Base-by-base conservation (phyloP, 1,284 basidiomycete genomes). In the Paramarasmius palmivorus region DNA sequence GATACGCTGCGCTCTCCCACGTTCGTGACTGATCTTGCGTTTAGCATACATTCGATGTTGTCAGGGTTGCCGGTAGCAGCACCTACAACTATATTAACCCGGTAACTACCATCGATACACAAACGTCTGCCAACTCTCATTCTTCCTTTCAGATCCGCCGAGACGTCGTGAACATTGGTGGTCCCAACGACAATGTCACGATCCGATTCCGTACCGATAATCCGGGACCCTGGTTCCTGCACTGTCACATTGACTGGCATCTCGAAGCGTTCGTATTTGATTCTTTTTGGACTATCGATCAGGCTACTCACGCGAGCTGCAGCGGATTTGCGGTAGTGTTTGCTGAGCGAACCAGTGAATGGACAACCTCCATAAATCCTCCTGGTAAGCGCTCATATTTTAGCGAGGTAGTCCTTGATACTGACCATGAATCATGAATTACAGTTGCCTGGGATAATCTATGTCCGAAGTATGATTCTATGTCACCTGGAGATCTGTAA, bases 31-130 rank as follows among this genome's bases (percentile, higher is more conserved):
- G 14, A 6, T 54, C 14, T 15, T 15, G 9, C 23, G 2, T 19
- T 40, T 45, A 64, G 61, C 68, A 70, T 48, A 54, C 49, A 19
- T 70, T 70, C 55, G 62, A 65, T 40, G 66, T 70, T 14, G 59
- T 70, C 22, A 61, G 65, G 20, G 61, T 55, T 34, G 63, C 64
- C 1, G 64, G 65, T 15, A 64, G 59, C 49, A 47, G 49, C 10
- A 55, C 57, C 0, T 63, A 64, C 48, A 68, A 69, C 54, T 69
- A 59, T 45, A 59, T 52, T 14, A 65, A 69, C 52, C 69, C 65
- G 45, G 38, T 53, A 32, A 32, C 7, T 6, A 12, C 7, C 12
- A 6, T 23, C 39, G 38, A n/a, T 19, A 10, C 8, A 22, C 32
- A 19, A n/a, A 12, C 22, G 17, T 15, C 42, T 17, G n/a, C 26